phyloP scores from a whole-genome alignment of 1,139 yeast species.

The Torulaspora pretoriensis region DNA sequence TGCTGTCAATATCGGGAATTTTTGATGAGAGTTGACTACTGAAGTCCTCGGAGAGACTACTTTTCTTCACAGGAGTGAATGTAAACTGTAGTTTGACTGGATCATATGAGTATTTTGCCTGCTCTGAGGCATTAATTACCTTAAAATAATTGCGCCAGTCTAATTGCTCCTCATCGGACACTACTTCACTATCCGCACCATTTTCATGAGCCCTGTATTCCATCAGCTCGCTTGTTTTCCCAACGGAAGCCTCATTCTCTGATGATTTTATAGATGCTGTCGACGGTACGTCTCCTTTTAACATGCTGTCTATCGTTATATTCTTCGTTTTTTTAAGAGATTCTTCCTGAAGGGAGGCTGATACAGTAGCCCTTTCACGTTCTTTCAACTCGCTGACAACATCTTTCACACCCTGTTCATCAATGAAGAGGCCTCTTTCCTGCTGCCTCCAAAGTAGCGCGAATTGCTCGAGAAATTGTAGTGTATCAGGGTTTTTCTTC shows the following conservation, averaged over 20 bases:
- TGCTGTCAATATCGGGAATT: conserved; percentile 35
- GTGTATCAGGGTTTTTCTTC: conserved; percentile 61
- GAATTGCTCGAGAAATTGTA: conserved; percentile 68
- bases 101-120: conserved; percentile 66
- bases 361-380: conserved; percentile 23
- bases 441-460: conserved; percentile 85
- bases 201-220: conserved; percentile 21
- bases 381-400: conserved; percentile 56
- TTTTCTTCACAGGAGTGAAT: conserved; percentile 24
- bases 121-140: conserved; percentile 59
- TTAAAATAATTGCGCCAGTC: conserved; percentile 73
- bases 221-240: not conserved
- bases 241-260: not conserved
- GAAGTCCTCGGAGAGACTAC: not conserved
- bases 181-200: conserved; percentile 36
- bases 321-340: conserved; percentile 26
- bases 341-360: conserved; percentile 8
- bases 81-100: conserved; percentile 61
- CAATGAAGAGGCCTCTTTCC: conserved; percentile 80
- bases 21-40: conserved; percentile 13
- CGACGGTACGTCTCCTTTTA: not conserved
- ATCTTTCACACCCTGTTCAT: conserved; percentile 61
- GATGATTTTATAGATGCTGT: not conserved
- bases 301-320: conserved; percentile 10
- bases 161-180: conserved; percentile 37